Base-by-base conservation (phyloP, 257 asterid species). In the Petrea volubilis region DNA sequence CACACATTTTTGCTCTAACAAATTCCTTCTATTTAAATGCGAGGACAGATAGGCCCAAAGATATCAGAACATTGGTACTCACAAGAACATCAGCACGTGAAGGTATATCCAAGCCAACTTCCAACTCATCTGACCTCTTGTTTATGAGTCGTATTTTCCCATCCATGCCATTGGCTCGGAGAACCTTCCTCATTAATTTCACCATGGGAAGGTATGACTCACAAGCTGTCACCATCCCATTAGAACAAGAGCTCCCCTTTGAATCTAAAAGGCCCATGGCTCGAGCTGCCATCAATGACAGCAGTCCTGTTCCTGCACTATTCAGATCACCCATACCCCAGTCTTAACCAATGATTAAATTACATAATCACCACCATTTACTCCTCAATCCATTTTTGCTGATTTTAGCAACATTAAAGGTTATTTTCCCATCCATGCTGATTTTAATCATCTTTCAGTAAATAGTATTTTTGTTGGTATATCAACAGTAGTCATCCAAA, bases 121-220 rank as follows among this genome's bases (percentile, higher is more conserved):
- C 85, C 76, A 91, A 59, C 76, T 94, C 97, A 88, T 94, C 99
- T 1, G 97, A 94, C 81, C 99, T 83, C 93, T 89, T 91, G 83
- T 91, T 86, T 53, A 89, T 71, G 70, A 94, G 61, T 23, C 81
- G 86, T 75, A 94, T 73, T 71, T 80, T 82, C 68, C 87, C 78
- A 29, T 85, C 93, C 90, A 89, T 77, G 44, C 83, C 80, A 68
- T 91, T 91, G 60, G 84, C 84, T 56, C 87, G 86, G 51, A 91
- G 77, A 64, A 89, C 99, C 78, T 82, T 86, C 76, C 90, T 87
- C 90, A 82, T 84, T 82, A 94, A 77, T 74, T 94, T 94, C 15
- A 91, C 88, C 97, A 91, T 94, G 17, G 99, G 99, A 80, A 91
- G 95, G 81, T 94, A 94, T 10, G 99, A 94, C 85, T 94, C 97